phyloP scores from a whole-genome alignment of 768 basidiomycete species.

The Hebeloma cylindrosporum region DNA sequence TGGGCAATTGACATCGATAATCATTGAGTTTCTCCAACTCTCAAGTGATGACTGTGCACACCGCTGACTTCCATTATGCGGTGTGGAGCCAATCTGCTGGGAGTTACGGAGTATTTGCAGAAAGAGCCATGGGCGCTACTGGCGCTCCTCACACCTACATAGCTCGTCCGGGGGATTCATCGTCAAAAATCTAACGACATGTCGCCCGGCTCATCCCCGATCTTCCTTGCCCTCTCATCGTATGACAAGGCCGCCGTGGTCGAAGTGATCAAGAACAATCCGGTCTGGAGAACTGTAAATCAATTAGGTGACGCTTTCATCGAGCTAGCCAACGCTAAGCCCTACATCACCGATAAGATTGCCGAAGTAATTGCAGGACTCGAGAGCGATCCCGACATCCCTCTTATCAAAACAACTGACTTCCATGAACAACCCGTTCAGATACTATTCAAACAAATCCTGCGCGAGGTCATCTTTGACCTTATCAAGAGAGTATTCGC shows the following conservation, averaged over 20 bases:
- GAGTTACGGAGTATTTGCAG: no score
- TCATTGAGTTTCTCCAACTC: no score
- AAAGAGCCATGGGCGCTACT: no score
- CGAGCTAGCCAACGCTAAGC: neutral
- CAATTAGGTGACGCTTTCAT: neutral
- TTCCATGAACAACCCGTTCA: neutral
- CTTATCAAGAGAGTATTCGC: neutral
- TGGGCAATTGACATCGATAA: no score
- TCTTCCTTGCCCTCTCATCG: no score
- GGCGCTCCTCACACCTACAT: no score
- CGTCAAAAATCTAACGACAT: no score
- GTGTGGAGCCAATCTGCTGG: no score
- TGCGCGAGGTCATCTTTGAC: neutral
- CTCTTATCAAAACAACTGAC: neutral
- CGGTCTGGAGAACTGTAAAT: conserved; percentile 3
- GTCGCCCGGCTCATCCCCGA: no score
- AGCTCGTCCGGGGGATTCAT: no score
- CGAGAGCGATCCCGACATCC: neutral
- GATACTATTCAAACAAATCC: neutral
- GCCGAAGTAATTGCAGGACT: neutral
- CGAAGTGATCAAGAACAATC: neutral
- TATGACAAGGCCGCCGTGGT: neutral
- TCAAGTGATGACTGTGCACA: no score
- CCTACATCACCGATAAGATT: neutral
- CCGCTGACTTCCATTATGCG: no score